Evolutionary conservation across 2,329 filamentous ascomycete species (phyloP).

Genomic region (Tolypocladium album): DNA sequence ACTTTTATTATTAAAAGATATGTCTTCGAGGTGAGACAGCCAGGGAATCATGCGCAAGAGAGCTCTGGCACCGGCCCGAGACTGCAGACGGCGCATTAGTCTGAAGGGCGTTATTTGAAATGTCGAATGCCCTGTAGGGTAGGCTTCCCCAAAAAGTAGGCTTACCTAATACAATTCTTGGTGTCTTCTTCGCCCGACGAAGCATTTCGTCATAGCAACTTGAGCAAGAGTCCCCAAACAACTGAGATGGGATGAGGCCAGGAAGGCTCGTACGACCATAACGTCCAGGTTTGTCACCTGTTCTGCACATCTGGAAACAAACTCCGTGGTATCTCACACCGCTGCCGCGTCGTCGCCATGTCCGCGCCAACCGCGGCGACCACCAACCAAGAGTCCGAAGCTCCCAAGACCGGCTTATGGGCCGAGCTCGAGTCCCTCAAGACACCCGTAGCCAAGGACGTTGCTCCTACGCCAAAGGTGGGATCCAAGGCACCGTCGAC

Average conservation of each 20-base stretch:
- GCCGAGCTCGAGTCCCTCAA: slow-evolving; percentile 31
- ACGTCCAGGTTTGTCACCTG: no score
- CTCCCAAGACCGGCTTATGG: slow-evolving; percentile 14
- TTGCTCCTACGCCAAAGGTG: slow-evolving; percentile 36
- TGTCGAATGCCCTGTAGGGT: not conserved
- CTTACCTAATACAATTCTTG: not conserved
- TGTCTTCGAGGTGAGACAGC: not conserved
- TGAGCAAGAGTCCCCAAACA: not conserved
- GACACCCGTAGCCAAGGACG: slow-evolving; percentile 27
- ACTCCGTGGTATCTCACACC: not conserved
- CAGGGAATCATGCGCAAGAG: not conserved
- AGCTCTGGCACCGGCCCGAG: not conserved
- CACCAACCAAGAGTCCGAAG: not conserved
- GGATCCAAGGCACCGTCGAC: slow-evolving; percentile 46
- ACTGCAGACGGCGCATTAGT: not conserved
- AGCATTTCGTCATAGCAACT: not conserved
- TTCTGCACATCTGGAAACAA: not conserved
- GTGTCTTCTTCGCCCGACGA: not conserved
- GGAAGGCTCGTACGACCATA: not conserved
- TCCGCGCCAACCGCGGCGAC: not conserved
- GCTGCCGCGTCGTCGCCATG: not conserved
- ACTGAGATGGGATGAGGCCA: not conserved
- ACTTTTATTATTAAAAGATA: not conserved
- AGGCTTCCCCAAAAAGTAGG: not conserved
- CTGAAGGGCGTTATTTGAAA: not conserved